phyloP scores from a whole-genome alignment of 805 yeast genomes.

The Candida railenensis region DNA sequence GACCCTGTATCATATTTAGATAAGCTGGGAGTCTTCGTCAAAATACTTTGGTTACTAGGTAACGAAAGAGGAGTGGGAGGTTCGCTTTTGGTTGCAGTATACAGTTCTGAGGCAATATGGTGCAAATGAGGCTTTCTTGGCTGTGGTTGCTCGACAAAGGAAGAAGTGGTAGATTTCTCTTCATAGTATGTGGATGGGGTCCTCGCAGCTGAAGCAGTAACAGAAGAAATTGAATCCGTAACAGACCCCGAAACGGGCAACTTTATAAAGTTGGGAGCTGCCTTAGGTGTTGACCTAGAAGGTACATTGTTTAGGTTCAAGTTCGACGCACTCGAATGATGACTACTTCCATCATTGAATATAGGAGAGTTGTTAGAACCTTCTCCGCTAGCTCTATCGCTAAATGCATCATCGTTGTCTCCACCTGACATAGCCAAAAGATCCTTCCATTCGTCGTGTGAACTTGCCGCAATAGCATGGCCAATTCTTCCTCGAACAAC shows the following conservation, averaged over 20 bases:
- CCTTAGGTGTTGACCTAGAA: not conserved
- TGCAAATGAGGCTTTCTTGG: not conserved
- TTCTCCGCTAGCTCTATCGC: not conserved
- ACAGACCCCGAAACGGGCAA: constrained; percentile 1
- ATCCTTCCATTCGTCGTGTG: constrained; percentile 3
- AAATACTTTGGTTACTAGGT: not conserved
- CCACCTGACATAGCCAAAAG: not conserved
- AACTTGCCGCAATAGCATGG: constrained; percentile 18
- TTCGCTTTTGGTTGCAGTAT: not conserved
- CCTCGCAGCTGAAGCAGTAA: constrained; percentile 1
- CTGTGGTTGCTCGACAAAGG: constrained; percentile 15
- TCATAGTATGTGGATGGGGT: constrained; percentile 1
- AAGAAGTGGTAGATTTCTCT: constrained; percentile 14
- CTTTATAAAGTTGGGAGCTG: not conserved
- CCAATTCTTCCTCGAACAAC: constrained; percentile 31
- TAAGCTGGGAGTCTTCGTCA: not conserved
- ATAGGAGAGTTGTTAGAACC: not conserved
- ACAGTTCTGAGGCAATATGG: not conserved
- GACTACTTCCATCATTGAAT: not conserved
- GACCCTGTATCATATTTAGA: not conserved
- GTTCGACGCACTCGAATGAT: not conserved
- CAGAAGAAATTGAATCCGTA: not conserved
- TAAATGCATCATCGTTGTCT: not conserved
- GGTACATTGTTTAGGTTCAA: not conserved
- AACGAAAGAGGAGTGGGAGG: constrained; percentile 3